A percentile compares a stretch with the other conserved stretches of the same genome.
Conservation (phyloP, 176 grass and related monocot genomes). For the Secale cereale region DNA sequence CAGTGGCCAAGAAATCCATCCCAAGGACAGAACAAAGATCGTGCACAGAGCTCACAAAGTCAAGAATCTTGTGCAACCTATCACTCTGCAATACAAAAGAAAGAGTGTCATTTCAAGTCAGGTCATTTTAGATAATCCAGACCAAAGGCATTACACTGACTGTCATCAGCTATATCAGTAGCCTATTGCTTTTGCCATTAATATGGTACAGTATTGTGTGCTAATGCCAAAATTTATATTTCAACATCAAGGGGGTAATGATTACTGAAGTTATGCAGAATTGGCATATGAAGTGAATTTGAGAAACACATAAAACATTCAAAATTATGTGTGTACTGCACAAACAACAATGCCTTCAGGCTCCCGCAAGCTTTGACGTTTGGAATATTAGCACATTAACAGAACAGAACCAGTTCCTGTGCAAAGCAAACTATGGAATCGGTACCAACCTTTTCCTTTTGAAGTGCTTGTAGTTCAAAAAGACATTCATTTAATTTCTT, state of each 20-base stretch:
- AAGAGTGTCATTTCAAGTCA: background rate
- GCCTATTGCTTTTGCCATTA: background rate
- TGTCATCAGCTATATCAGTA: slow-evolving; percentile 5
- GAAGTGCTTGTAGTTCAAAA: slow-evolving; percentile 76
- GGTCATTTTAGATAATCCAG: background rate
- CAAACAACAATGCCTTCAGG: background rate
- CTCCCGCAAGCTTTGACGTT: background rate
- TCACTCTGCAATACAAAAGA: slow-evolving; percentile 65
- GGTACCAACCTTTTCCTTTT: slow-evolving; percentile 82
- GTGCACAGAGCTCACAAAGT: slow-evolving; percentile 75
- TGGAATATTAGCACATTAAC: background rate
- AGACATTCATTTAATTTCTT: slow-evolving; percentile 75
- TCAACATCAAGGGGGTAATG: background rate
- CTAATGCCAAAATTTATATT: background rate
- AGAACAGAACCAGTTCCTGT: background rate
- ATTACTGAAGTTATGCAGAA: background rate
- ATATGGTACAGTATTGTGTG: background rate
- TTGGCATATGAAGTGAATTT: slow-evolving; percentile 2
- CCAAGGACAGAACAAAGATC: slow-evolving; percentile 90
- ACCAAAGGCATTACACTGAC: background rate
- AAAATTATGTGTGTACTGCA: background rate
- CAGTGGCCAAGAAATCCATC: slow-evolving; percentile 67
- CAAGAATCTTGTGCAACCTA: slow-evolving; percentile 72
- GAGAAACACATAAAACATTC: background rate
- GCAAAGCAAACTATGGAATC: slow-evolving; percentile 10